Percentiles rank a stretch among this genome's conserved stretches.
phyloP scores from a whole-genome alignment of 176 grass and related monocot species.

The Cenchrus fungigraminus region DNA sequence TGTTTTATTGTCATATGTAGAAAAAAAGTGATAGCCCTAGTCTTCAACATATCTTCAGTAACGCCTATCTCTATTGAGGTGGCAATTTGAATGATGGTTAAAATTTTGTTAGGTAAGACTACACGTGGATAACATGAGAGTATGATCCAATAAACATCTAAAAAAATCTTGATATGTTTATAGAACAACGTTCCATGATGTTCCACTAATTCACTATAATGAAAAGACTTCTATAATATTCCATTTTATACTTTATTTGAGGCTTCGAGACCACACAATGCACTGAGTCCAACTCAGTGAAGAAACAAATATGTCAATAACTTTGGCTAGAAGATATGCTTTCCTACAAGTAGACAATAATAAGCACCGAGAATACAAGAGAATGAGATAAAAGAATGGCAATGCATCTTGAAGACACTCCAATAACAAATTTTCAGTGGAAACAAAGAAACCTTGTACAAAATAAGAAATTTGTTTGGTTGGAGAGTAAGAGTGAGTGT shows the following conservation, averaged over 20 bases:
- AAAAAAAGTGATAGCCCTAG: not conserved
- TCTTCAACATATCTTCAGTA: not conserved
- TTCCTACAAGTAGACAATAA: not conserved
- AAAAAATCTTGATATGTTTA: not conserved
- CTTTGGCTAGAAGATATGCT: not conserved
- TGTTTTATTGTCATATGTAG: not conserved
- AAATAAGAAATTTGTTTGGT: not conserved
- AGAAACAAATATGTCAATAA: not conserved
- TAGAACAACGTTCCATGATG: too few species aligned
- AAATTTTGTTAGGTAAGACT: not conserved
- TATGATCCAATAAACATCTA: not conserved
- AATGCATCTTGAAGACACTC: not conserved
- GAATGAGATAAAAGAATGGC: not conserved
- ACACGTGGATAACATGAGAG: not conserved
- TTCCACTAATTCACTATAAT: not conserved
- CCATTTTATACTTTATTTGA: not conserved
- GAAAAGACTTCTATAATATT: not conserved
- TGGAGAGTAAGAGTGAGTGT: too few species aligned
- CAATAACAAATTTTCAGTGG: not conserved
- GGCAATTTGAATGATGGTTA: too few species aligned
- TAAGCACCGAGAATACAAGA: not conserved
- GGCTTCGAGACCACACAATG: not conserved
- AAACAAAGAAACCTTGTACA: not conserved
- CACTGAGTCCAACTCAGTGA: not conserved
- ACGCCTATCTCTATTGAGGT: not conserved